These are phyloP conservation scores for Leptomonas seymouri DNA, from an alignment of 208 protist species.

Conservation along the genomic window DNA sequence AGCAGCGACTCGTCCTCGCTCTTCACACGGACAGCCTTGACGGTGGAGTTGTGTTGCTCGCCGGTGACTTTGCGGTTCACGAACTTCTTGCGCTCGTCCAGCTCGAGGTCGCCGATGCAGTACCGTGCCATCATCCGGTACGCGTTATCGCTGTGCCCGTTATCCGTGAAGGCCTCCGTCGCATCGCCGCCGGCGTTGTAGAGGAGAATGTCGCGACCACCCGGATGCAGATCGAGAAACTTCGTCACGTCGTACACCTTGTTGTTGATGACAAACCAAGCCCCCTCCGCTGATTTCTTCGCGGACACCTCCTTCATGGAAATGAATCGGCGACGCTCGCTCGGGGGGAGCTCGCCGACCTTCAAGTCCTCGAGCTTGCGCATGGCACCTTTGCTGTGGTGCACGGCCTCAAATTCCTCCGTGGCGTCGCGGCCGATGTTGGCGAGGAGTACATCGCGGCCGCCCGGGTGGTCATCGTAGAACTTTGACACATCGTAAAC, in stretches of 20 bases:
- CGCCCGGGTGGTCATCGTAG: slow-evolving; percentile 83
- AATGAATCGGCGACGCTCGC: slow-evolving; percentile 44
- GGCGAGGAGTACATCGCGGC: slow-evolving; percentile 67
- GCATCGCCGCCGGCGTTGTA: slow-evolving; percentile 73
- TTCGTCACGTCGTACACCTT: slow-evolving; percentile 84
- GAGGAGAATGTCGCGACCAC: slow-evolving; percentile 76
- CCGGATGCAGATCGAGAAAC: slow-evolving; percentile 82
- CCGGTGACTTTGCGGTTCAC: slow-evolving; percentile 27
- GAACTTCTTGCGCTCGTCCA: slow-evolving; percentile 34
- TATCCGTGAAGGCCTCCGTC: slow-evolving; percentile 69
- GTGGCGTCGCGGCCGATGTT: slow-evolving; percentile 78
- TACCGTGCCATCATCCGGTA: slow-evolving; percentile 64
- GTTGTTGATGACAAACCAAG: slow-evolving; percentile 85
- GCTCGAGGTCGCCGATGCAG: slow-evolving; percentile 54
- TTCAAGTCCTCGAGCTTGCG: slow-evolving; percentile 46
- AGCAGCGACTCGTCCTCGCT: slow-evolving; percentile 48
- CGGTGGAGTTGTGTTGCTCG: neutral
- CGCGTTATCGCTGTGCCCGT: slow-evolving; percentile 61
- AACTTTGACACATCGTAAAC: slow-evolving; percentile 83
- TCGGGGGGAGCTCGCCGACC: slow-evolving; percentile 49
- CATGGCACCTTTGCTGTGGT: slow-evolving; percentile 62
- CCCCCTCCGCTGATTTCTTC: slow-evolving; percentile 42
- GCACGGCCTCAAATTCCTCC: slow-evolving; percentile 68
- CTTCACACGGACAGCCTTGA: slow-evolving; percentile 10
- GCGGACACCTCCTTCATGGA: slow-evolving; percentile 34